These are phyloP conservation scores for Suhomyces pyralidae DNA, from an alignment of 805 yeast species.

Conservation along the genomic window DNA sequence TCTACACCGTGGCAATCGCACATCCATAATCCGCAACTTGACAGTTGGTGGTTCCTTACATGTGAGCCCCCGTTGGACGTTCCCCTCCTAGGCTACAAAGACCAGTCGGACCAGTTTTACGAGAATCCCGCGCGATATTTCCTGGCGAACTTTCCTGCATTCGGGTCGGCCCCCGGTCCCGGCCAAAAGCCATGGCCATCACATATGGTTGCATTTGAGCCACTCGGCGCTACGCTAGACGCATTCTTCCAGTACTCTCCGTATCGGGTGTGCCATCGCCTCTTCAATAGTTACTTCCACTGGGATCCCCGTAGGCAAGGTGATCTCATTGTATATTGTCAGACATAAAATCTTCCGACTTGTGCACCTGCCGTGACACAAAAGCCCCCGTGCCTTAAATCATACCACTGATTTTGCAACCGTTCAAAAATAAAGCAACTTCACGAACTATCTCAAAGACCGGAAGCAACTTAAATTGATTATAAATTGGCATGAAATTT, in stretches of 20 bases:
- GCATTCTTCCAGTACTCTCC: conserved; percentile 32
- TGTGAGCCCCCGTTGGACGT: conserved; percentile 85
- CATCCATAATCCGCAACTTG: conserved; percentile 55
- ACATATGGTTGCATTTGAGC: conserved; percentile 70
- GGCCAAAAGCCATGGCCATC: conserved; percentile 58
- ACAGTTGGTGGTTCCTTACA: conserved; percentile 67
- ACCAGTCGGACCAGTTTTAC: conserved; percentile 85
- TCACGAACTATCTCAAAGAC: background rate
- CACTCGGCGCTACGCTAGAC: conserved; percentile 47
- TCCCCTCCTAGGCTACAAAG: conserved; percentile 52
- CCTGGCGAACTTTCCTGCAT: conserved; percentile 47
- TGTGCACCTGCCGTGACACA: background rate
- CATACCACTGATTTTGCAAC: background rate
- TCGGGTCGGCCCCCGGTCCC: conserved; percentile 21
- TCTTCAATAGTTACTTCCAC: conserved; percentile 78
- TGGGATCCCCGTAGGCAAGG: conserved; percentile 85
- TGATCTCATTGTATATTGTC: conserved; percentile 63
- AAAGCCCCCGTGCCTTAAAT: background rate
- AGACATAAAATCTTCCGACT: background rate
- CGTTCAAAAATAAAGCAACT: background rate
- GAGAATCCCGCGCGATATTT: conserved; percentile 61
- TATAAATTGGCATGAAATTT: background rate
- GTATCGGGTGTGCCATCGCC: conserved; percentile 48
- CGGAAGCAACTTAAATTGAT: background rate
- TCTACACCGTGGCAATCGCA: conserved; percentile 94